These are phyloP conservation scores for Talaromyces sp. DNA, from an alignment of 2,329 filamentous ascomycete species.

Conservation along the genomic window DNA sequence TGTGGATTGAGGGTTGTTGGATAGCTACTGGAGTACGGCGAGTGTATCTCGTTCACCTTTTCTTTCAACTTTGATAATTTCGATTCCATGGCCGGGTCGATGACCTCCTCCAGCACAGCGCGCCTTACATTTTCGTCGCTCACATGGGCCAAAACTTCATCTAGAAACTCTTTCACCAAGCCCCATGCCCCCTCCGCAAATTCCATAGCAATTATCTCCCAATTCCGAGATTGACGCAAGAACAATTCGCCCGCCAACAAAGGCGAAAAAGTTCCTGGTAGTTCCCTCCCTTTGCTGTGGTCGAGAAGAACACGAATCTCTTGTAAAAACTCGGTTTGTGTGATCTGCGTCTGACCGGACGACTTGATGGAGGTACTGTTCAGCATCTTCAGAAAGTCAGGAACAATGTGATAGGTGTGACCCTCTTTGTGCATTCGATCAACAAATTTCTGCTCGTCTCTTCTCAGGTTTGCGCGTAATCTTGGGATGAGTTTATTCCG, in stretches of 20 bases:
- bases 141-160: slow-evolving; percentile 7
- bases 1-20: slow-evolving; percentile 34
- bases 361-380: neutral
- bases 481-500: neutral
- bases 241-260: slow-evolving; percentile 10
- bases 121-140: slow-evolving; percentile 9
- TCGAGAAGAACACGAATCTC: slow-evolving; percentile 6
- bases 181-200: slow-evolving; percentile 4
- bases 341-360: neutral
- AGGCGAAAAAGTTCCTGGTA: slow-evolving; percentile 10
- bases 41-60: slow-evolving; percentile 40
- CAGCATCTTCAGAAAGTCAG: neutral
- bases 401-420: slow-evolving; percentile 1
- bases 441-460: slow-evolving; percentile 2
- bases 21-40: slow-evolving; percentile 35
- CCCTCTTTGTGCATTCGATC: slow-evolving; percentile 7
- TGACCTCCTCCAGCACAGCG: slow-evolving; percentile 6
- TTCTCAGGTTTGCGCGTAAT: slow-evolving; percentile 6
- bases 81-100: slow-evolving; percentile 9
- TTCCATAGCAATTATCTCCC: slow-evolving; percentile 6
- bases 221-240: slow-evolving; percentile 7
- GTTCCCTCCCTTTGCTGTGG: slow-evolving; percentile 9
- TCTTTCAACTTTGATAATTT: slow-evolving; percentile 1
- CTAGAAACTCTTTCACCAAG: slow-evolving; percentile 6
- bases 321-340: neutral